These are phyloP conservation scores for Myrica gale DNA, from an alignment of 306 rosid species.

Conservation along the genomic window DNA sequence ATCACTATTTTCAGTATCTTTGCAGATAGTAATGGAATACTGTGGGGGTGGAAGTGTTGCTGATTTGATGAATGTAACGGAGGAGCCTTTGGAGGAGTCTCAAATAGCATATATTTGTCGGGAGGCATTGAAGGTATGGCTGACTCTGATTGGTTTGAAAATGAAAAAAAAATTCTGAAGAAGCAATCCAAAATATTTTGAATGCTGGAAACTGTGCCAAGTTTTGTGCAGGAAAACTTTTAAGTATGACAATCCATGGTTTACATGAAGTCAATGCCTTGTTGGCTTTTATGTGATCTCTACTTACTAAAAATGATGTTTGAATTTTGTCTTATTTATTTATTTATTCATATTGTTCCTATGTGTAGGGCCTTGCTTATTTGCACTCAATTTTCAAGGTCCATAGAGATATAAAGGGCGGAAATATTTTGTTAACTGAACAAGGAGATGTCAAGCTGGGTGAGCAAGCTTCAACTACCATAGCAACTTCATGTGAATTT, in stretches of 20 bases:
- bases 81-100: slow-evolving; percentile 86
- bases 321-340: slow-evolving; percentile 8
- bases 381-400: slow-evolving; percentile 97
- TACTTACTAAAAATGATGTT: slow-evolving; percentile 2
- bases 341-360: slow-evolving; percentile 4
- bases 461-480: slow-evolving; percentile 40
- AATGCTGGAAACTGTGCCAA: neutral
- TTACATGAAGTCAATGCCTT: neutral
- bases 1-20: slow-evolving; percentile 37
- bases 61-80: slow-evolving; percentile 82
- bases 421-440: slow-evolving; percentile 92
- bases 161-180: slow-evolving; percentile 5
- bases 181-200: neutral
- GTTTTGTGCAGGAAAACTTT: neutral
- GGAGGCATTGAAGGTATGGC: slow-evolving; percentile 85
- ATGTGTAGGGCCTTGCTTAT: slow-evolving; percentile 82
- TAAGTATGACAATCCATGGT: neutral
- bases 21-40: slow-evolving; percentile 99
- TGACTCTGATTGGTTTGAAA: neutral
- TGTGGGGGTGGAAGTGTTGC: slow-evolving; percentile 99
- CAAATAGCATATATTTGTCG: slow-evolving; percentile 94
- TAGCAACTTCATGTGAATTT: neutral
- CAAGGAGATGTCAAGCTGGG: slow-evolving; percentile 99
- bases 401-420: slow-evolving; percentile 98
- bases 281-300: slow-evolving; percentile 6